Percentiles rank a stretch among this genome's conserved stretches.
phyloP scores from a whole-genome alignment of 805 yeast genomes.

The Saccharomycopsis synnaedendra region DNA sequence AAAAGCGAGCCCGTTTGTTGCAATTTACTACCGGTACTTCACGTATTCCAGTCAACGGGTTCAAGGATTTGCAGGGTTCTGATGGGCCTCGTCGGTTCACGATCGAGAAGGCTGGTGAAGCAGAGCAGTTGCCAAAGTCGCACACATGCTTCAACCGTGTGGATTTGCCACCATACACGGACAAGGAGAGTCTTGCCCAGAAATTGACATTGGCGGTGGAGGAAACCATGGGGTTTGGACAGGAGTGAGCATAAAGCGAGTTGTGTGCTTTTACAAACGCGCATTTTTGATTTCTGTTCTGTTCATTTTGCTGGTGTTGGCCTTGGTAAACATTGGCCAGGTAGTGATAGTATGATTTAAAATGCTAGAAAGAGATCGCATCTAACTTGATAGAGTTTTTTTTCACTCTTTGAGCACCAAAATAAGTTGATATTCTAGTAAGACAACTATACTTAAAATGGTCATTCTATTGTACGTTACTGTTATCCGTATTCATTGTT shows the following conservation, averaged over 20 bases:
- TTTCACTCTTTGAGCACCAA: too few relatives aligned
- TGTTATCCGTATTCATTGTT: too few relatives aligned
- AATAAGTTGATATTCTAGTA: too few relatives aligned
- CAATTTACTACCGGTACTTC: conserved; percentile 99
- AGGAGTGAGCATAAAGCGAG: conserved; percentile 46
- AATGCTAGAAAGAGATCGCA: too few relatives aligned
- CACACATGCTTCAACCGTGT: conserved; percentile 99
- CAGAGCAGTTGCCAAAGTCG: conserved; percentile 86
- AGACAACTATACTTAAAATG: too few relatives aligned
- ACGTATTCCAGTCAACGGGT: conserved; percentile 97
- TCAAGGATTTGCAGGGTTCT: conserved; percentile 96
- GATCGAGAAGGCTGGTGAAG: conserved; percentile 95
- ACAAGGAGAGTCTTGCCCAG: conserved; percentile 74
- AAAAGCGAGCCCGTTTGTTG: conserved; percentile 87
- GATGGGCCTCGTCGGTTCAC: conserved; percentile 99
- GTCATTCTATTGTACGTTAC: too few relatives aligned
- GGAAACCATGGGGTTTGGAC: conserved; percentile 98
- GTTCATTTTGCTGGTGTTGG: too few relatives aligned
- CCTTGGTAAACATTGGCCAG: too few relatives aligned
- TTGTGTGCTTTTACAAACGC: too few relatives aligned
- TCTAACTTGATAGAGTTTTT: too few relatives aligned
- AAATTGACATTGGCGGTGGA: conserved; percentile 94
- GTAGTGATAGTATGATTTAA: too few relatives aligned
- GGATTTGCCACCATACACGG: conserved; percentile 89
- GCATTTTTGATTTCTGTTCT: too few relatives aligned